Percentiles rank a stretch among this genome's conserved stretches.
Conservation (phyloP, 164 flowering plant species). For the Macadamia tetraphylla region DNA sequence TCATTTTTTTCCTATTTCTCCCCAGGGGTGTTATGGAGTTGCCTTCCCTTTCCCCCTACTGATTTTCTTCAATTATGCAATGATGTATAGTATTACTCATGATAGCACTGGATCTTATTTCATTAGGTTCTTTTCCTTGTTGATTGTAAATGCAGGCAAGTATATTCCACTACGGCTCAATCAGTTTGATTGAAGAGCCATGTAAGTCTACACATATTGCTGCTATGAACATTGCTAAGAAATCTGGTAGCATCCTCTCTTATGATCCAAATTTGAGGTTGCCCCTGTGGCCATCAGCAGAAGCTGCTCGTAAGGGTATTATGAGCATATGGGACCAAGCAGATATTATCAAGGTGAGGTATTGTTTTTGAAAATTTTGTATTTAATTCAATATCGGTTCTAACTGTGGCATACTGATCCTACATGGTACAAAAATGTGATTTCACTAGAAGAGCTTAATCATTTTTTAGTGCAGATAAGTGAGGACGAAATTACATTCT, state of each 20-base stretch:
- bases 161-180: constrained; percentile 81
- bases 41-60: neutral
- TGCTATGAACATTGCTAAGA: constrained; percentile 61
- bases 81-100: neutral
- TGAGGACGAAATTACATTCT: constrained; percentile 65
- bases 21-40: neutral
- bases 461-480: constrained; percentile 37
- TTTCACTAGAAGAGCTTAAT: neutral
- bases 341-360: constrained; percentile 80
- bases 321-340: constrained; percentile 79
- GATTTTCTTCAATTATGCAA: neutral
- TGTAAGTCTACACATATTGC: constrained; percentile 63
- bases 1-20: neutral
- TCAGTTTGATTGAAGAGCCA: constrained; percentile 74
- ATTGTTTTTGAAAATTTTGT: neutral
- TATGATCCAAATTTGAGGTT: constrained; percentile 76
- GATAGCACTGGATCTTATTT: constrained; percentile 6
- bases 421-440: neutral
- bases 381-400: neutral
- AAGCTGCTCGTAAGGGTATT: constrained; percentile 57
- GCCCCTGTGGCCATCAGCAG: constrained; percentile 71
- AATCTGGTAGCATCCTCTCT: constrained; percentile 56
- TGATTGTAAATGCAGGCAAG: constrained; percentile 33
- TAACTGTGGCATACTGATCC: neutral
- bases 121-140: neutral